Conservation (phyloP, 2,329 filamentous ascomycete species). For the Zymoseptoria tritici region DNA sequence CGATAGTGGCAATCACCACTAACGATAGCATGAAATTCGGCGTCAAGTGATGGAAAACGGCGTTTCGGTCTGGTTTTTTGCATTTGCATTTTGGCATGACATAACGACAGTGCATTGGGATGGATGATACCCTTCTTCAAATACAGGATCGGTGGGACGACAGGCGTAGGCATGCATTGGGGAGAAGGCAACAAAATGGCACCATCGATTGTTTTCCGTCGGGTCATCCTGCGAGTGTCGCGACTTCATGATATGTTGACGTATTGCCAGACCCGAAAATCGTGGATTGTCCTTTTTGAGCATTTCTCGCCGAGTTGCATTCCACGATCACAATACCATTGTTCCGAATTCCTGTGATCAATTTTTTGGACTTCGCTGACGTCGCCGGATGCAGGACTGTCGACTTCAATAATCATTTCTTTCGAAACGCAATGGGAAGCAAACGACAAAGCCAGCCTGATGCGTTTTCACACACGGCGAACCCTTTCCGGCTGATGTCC, state of each 20-base stretch:
- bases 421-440: neutral
- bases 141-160: neutral
- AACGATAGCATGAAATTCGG: neutral
- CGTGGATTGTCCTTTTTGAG: too few relatives aligned
- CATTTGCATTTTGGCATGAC: neutral
- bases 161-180: neutral
- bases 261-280: neutral
- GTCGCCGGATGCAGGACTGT: neutral
- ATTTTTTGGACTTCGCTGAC: neutral
- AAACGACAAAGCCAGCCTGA: neutral
- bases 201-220: neutral
- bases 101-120: neutral
- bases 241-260: neutral
- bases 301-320: neutral
- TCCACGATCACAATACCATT: neutral
- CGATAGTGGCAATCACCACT: conserved; percentile 1
- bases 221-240: neutral
- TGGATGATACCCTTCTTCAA: neutral
- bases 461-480: too few relatives aligned
- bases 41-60: neutral
- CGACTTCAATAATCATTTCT: neutral
- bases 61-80: neutral
- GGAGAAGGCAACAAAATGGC: neutral
- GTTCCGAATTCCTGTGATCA: neutral
- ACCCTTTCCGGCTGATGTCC: neutral